Evolutionary conservation across 140 eudicot species (phyloP), one percentile per base, ranked within the genome.

Genomic region (Oenanthe javanica): DNA sequence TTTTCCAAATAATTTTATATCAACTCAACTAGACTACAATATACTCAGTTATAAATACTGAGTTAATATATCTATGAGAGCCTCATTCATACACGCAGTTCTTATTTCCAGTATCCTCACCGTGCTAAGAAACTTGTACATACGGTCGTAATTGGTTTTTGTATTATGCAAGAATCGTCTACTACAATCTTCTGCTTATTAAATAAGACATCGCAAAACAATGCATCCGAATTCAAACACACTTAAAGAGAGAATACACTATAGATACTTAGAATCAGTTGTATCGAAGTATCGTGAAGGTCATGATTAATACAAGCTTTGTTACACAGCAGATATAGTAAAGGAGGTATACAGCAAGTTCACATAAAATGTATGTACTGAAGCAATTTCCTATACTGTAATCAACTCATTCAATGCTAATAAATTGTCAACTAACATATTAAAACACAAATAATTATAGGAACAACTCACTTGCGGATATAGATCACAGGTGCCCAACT

Each of bases 401-500:
- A 21, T 49, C 21, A 73, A 73, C 55, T 46, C 55, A 42, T 2
- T n/a, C 38, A 4, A 45, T 45, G 51, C 40, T 19, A 21, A 73
- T 18, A n/a, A 45, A 23, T 38, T 42, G 16, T 67, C 77, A 27
- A 21, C 9, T 1, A 79, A 79, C 64, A 45, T 59, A 64, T 4
- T 11, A 18, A 15, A 27, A 27, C 18, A 1, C 52, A 66, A 10
- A 23, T 67, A 14, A 9, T 49, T 25, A 80, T 9, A 84, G 47
- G 27, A 64, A 31, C 61, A 83, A 82, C 92, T 85, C 66, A 94
- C 98, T 86, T 94, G 98, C 9, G 98, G 98, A 84, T 94, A 94
- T 81, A 94, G 89, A 80, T 92, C 98, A 82, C 98, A 94, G 38
- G 94, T 90, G 75, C 98, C 98, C 89, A 94, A 86, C 85, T 94